Evolutionary conservation across 1,284 basidiomycete species (phyloP).

Genomic region (Phlebopus sp.): DNA sequence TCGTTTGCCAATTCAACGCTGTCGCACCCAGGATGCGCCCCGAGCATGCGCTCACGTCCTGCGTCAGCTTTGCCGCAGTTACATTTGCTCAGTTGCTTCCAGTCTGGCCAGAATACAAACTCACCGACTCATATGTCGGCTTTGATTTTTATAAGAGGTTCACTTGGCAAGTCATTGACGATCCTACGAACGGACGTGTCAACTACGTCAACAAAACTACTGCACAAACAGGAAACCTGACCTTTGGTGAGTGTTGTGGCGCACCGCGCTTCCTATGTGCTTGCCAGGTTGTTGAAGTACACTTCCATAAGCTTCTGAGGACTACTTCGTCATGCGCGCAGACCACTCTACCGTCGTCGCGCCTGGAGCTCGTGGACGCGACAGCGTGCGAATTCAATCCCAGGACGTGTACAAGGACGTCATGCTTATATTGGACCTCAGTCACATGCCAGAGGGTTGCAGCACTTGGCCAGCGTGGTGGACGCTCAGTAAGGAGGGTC

Average conservation of each 20-base stretch:
- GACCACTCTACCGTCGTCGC: slow-evolving; percentile 39
- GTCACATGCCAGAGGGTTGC: slow-evolving; percentile 57
- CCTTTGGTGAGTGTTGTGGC: slow-evolving; percentile 35
- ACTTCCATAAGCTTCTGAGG: slow-evolving; percentile 30
- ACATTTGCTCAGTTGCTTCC: slow-evolving; percentile 1
- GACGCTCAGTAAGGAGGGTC: slow-evolving; percentile 49
- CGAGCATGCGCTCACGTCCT: background rate
- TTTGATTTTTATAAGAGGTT: slow-evolving; percentile 44
- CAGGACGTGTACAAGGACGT: slow-evolving; percentile 41
- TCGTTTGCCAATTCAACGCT: background rate
- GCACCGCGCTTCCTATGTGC: background rate
- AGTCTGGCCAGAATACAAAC: background rate
- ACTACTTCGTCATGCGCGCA: slow-evolving; percentile 51
- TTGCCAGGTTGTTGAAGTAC: background rate
- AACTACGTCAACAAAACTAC: slow-evolving; percentile 47
- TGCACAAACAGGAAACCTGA: slow-evolving; percentile 39
- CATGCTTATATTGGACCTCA: slow-evolving; percentile 47
- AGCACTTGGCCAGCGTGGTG: slow-evolving; percentile 68
- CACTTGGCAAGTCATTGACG: slow-evolving; percentile 45
- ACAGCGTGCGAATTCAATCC: slow-evolving; percentile 51
- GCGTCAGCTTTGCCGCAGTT: background rate
- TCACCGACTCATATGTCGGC: slow-evolving; percentile 27
- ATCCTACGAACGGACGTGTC: slow-evolving; percentile 56
- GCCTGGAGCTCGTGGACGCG: slow-evolving; percentile 40
- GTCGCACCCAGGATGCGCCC: background rate